Evolutionary conservation across 148 eudicot genomes (phyloP), one percentile per base, ranked within the genome.

Genomic region (Fagopyrum esculentum): DNA sequence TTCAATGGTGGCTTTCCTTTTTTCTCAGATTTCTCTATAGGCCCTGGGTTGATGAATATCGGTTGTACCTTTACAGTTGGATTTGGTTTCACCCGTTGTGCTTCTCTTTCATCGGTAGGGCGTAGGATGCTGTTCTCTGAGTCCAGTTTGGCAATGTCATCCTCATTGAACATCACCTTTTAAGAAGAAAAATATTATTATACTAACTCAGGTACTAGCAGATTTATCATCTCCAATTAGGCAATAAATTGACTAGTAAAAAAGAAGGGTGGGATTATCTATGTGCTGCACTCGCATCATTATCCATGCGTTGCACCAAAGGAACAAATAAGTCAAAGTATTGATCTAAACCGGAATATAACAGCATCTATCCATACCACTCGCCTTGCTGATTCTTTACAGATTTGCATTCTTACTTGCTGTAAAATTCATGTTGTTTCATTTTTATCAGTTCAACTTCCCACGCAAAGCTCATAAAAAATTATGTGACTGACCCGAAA

Each of bases 81-180:
- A 70, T 95, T 95, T 54, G 99, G 99, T 84, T 87, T 95, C 15
- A 95, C 80, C 52, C 99, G 87, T 76, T 81, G 85, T 46, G 63
- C 84, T 84, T 94, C 96, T 82, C 89, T 86, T 69, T 79, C 88
- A 78, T 92, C 97, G 13, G 90, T 77, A 46, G 97, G 91, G 52
- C 87, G 79, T 29, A 95, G 85, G 72, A 90, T 86, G 29, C 89
- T 85, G 73, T 79, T 86, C 75, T 87, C 89, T 80, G 82, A 76
- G 52, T 86, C 91, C 77, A 81, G 55, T 72, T 90, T 87, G 19
- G 89, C 76, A 66, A 87, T 81, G 71, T 92, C 99, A 79, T 92
- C 97, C 83, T 88, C 87, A 71, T 90, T 92, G 79, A 92, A 8
- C 19, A 95, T 86, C 77, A 95, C 99, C 99, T 95, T 75, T 76